Evolutionary conservation across 2,329 filamentous ascomycete genomes (phyloP).

Genomic region (Botrytis cinerea): DNA sequence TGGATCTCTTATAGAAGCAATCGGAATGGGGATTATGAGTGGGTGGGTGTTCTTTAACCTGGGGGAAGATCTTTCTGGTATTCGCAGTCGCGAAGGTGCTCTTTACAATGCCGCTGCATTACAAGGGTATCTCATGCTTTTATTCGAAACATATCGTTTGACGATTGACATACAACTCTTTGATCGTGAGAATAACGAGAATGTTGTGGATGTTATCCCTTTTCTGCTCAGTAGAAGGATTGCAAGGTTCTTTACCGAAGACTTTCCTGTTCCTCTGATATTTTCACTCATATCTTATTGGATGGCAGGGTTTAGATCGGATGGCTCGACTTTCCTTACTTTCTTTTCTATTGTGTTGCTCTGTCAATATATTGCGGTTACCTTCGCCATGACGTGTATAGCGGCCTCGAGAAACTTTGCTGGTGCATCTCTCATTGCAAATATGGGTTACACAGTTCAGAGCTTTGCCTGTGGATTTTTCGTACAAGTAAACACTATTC

Average conservation of each 20-base stretch:
- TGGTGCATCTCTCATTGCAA: constrained; percentile 70
- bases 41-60: constrained; percentile 74
- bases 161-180: constrained; percentile 75
- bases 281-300: constrained; percentile 75
- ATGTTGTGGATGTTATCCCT: constrained; percentile 67
- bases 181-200: constrained; percentile 73
- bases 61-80: constrained; percentile 66
- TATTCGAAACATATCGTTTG: constrained; percentile 75
- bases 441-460: constrained; percentile 72
- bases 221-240: constrained; percentile 71
- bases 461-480: constrained; percentile 77
- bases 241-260: constrained; percentile 69
- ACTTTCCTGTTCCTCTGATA: constrained; percentile 70
- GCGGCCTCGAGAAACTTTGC: constrained; percentile 67
- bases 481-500: constrained; percentile 71
- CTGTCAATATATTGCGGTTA: constrained; percentile 73
- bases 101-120: constrained; percentile 71
- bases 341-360: constrained; percentile 70
- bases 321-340: constrained; percentile 65
- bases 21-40: constrained; percentile 69
- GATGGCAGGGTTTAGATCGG: constrained; percentile 71
- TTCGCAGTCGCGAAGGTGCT: constrained; percentile 71
- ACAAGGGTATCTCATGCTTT: constrained; percentile 74
- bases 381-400: constrained; percentile 69
- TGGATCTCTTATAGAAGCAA: constrained; percentile 68